phyloP scores from a whole-genome alignment of 768 basidiomycete genomes.

The Termitomyces bulborhizus region DNA sequence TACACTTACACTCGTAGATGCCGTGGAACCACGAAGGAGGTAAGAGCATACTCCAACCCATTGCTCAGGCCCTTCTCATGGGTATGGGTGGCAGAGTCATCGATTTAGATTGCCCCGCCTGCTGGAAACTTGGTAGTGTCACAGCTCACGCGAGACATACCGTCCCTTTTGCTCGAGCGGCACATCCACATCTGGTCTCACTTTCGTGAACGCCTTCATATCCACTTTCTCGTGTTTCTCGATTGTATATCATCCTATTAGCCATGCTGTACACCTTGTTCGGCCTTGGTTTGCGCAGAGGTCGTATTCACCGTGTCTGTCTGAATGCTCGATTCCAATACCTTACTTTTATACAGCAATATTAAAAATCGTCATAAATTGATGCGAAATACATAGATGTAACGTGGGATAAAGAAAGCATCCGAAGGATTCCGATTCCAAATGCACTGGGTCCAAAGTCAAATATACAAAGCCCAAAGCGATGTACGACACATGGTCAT shows the following conservation, averaged over 20 bases:
- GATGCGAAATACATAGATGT: conserved; percentile 1
- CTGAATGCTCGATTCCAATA: background rate
- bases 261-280: background rate
- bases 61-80: background rate
- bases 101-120: background rate
- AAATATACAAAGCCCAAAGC: background rate
- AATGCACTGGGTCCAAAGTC: conserved; percentile 1
- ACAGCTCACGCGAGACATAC: background rate
- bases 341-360: background rate
- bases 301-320: background rate
- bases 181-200: background rate
- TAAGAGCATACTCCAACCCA: background rate
- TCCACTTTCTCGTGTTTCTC: background rate
- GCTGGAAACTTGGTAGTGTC: background rate
- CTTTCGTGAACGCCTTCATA: background rate
- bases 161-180: background rate
- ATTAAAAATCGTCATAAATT: background rate
- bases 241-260: background rate
- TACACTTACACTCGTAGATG: conserved; percentile 1
- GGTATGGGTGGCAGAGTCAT: background rate
- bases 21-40: background rate
- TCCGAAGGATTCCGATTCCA: conserved; percentile 3
- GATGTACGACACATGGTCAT: background rate
- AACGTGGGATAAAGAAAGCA: background rate
- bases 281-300: background rate